Evolutionary conservation across 2,329 filamentous ascomycete genomes (phyloP).

Genomic region (Cadophora malorum): DNA sequence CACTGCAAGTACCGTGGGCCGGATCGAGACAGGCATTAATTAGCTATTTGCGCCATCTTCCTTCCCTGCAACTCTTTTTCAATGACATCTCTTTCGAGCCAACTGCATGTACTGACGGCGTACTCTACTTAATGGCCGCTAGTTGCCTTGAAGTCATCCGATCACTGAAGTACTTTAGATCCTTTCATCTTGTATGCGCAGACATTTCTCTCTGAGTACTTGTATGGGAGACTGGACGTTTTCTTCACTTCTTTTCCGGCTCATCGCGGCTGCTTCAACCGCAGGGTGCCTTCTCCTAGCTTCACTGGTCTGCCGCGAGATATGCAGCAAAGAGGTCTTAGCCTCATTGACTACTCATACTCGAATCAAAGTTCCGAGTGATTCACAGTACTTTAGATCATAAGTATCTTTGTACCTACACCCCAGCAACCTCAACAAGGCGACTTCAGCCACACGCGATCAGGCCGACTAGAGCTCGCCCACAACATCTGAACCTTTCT

Average conservation of each 20-base stretch:
- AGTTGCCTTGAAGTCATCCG: slow-evolving; percentile 41
- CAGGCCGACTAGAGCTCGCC: slow-evolving; percentile 31
- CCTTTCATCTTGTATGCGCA: slow-evolving; percentile 12
- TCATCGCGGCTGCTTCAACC: slow-evolving; percentile 21
- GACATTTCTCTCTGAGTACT: slow-evolving; percentile 2
- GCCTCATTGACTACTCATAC: slow-evolving; percentile 38
- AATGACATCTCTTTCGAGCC: slow-evolving; percentile 39
- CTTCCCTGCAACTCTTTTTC: slow-evolving; percentile 40
- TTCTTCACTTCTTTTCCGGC: slow-evolving; percentile 24
- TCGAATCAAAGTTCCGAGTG: slow-evolving; percentile 35
- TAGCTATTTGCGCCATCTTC: slow-evolving; percentile 28
- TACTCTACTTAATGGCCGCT: slow-evolving; percentile 39
- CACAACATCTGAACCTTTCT: slow-evolving; percentile 32
- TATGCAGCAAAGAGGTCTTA: slow-evolving; percentile 42
- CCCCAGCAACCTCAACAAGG: slow-evolving; percentile 39
- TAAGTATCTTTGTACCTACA: slow-evolving; percentile 43
- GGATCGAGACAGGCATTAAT: slow-evolving; percentile 39
- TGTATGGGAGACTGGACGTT: background rate
- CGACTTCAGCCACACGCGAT: slow-evolving; percentile 38
- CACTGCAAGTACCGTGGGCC: slow-evolving; percentile 53
- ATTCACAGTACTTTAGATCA: slow-evolving; percentile 40
- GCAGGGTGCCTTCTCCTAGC: slow-evolving; percentile 24
- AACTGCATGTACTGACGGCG: slow-evolving; percentile 41
- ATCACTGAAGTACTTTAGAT: slow-evolving; percentile 33
- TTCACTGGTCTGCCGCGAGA: slow-evolving; percentile 33